Percentiles rank a stretch among this genome's conserved stretches.
phyloP scores from a whole-genome alignment of 371 early-diverging fungal genomes.

The Nematocida displodere region DNA sequence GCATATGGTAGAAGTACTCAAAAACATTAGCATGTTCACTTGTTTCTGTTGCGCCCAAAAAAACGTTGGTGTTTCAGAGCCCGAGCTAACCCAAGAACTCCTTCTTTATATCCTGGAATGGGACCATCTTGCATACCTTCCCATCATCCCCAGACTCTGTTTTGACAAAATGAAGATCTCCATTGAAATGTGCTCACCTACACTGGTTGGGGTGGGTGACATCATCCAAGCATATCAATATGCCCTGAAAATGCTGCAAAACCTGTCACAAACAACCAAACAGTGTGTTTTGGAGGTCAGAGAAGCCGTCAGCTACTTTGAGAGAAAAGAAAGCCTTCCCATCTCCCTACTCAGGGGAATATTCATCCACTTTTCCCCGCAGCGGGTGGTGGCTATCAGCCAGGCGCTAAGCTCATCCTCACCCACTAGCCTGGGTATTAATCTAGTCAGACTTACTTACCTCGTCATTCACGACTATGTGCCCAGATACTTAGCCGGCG shows the following conservation, averaged over 20 bases:
- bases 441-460: not conserved
- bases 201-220: too few relatives aligned
- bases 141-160: slow-evolving; percentile 24
- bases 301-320: not conserved
- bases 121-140: slow-evolving; percentile 6
- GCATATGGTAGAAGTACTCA: not conserved
- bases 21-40: not conserved
- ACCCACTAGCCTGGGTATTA: not conserved
- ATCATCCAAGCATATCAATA: not conserved
- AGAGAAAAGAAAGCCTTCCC: not conserved
- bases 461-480: not conserved
- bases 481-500: not conserved
- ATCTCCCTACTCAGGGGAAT: not conserved
- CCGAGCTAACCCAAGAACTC: slow-evolving; percentile 1
- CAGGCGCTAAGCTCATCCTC: not conserved
- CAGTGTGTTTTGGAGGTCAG: not conserved
- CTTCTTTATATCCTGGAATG: slow-evolving; percentile 14
- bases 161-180: not conserved
- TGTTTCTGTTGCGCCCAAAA: slow-evolving; percentile 38
- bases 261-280: not conserved
- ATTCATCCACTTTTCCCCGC: not conserved
- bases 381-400: not conserved
- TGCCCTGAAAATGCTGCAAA: not conserved
- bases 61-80: not conserved
- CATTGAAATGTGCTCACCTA: slow-evolving; percentile 33